phyloP scores from a whole-genome alignment of 352 stramenopile genomes.

The Phytophthora pini region DNA sequence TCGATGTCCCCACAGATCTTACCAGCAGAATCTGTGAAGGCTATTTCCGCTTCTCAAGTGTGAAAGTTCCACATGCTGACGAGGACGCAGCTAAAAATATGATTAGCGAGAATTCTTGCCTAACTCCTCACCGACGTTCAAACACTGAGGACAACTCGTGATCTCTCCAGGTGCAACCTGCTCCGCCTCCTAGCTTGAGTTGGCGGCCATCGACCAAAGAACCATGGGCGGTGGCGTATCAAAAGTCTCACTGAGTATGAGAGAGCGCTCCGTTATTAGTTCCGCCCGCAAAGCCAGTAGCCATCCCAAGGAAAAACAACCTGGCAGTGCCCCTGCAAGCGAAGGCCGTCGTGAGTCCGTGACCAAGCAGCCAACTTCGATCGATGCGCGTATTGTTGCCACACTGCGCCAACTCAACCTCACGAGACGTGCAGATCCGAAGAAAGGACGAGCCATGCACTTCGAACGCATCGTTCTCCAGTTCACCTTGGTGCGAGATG shows the following conservation, averaged over 20 bases:
- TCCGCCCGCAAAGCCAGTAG: constrained; percentile 19
- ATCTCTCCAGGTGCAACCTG: constrained; percentile 8
- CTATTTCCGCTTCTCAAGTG: constrained; percentile 25
- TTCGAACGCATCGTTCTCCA: constrained; percentile 85
- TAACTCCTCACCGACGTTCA: constrained; percentile 17
- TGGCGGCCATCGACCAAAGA: constrained; percentile 5
- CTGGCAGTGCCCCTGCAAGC: constrained; percentile 8
- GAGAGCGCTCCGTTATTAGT: background rate
- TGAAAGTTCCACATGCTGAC: background rate
- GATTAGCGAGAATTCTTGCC: constrained; percentile 1
- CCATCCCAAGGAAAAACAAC: constrained; percentile 13
- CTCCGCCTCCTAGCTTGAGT: constrained; percentile 6
- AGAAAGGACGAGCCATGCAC: constrained; percentile 59
- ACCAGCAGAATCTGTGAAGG: background rate
- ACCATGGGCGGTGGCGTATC: constrained; percentile 55
- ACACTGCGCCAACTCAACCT: constrained; percentile 73
- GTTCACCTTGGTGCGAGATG: constrained; percentile 66
- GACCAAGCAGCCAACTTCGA: constrained; percentile 53
- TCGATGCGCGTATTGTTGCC: constrained; percentile 71
- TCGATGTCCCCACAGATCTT: no score
- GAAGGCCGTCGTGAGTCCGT: constrained; percentile 33
- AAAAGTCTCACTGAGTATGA: constrained; percentile 10
- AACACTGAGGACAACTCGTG: constrained; percentile 14
- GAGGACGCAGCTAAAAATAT: constrained; percentile 34
- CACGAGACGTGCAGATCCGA: constrained; percentile 45